Conservation (phyloP, 169 alveolate genomes). For the Babesia gibsoni region DNA sequence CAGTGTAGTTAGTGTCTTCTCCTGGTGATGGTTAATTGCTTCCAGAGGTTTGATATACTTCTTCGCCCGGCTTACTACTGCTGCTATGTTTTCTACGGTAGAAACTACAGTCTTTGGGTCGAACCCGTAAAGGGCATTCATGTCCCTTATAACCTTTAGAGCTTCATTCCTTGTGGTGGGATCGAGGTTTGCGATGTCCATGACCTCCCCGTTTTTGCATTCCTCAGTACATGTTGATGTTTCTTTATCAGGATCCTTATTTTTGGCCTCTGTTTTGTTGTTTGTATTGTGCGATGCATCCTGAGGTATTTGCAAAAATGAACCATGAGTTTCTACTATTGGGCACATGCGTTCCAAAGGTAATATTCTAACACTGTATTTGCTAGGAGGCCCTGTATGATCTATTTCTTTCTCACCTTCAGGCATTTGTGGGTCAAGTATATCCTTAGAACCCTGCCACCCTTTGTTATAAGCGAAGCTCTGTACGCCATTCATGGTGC, state of each 20-base stretch:
- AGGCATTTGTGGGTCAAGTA: slow-evolving; percentile 48
- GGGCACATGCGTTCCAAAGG: slow-evolving; percentile 56
- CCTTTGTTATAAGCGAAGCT: slow-evolving; percentile 74
- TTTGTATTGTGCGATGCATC: not conserved
- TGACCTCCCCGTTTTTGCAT: not conserved
- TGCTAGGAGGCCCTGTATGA: slow-evolving; percentile 58
- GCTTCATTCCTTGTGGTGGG: slow-evolving; percentile 59
- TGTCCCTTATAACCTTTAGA: slow-evolving; percentile 41
- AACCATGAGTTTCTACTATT: slow-evolving; percentile 53
- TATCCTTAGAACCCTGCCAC: slow-evolving; percentile 70
- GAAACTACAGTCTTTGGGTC: slow-evolving; percentile 76
- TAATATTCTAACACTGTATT: slow-evolving; percentile 49
- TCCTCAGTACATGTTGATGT: not conserved
- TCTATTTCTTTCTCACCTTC: slow-evolving; percentile 55
- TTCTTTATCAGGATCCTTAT: not conserved
- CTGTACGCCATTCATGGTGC: slow-evolving; percentile 78
- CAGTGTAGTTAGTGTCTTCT: slow-evolving; percentile 71
- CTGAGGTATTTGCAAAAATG: slow-evolving; percentile 41
- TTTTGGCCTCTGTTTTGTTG: not conserved
- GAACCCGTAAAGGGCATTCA: slow-evolving; percentile 85
- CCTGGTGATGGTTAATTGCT: slow-evolving; percentile 71
- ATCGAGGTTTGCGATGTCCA: slow-evolving; percentile 9
- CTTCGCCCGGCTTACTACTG: slow-evolving; percentile 76
- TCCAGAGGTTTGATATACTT: slow-evolving; percentile 84
- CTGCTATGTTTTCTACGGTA: slow-evolving; percentile 79